Base-by-base conservation (phyloP, 2,329 filamentous ascomycete genomes). In the Paecilomyces fulvus region DNA sequence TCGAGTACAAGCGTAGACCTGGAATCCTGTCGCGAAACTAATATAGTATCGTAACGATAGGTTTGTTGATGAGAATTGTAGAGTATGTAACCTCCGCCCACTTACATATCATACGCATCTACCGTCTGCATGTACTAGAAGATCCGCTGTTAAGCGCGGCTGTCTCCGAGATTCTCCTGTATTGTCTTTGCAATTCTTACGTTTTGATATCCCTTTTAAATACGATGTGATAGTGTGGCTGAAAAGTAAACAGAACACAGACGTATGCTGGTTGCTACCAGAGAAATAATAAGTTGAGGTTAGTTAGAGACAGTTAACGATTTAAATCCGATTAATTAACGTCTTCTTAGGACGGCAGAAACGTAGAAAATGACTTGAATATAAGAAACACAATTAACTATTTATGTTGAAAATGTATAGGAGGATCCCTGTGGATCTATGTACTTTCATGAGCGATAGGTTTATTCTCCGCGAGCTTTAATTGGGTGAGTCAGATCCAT, bases 1-100 rank as follows among this genome's bases (percentile, higher is more conserved):
- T 88, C 85, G 9, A 87, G 68, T 8, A 87, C 84, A 0, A 88
- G 75, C 84, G 71, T 87, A 88, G 49, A 84, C 73, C 58, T 75
- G 61, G 37, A 30, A 14, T 21, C 53, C 20, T 43, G 48, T 50
- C 12, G 14, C n/a, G 51, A 20, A 20, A 3, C 30, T n/a, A 43
- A 30, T 1, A 14, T n/a, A 43, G 11, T 31, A n/a, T 17, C n/a
- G 28, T 7, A 12, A 48, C 28, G 17, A 49, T 23, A 54, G 52
- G 30, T 28, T n/a, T n/a, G n/a, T n/a, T n/a, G n/a, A n/a, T n/a
- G n/a, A n/a, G n/a, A n/a, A n/a, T n/a, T n/a, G n/a, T n/a, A 43
- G 30, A 46, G 17, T 43, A 37, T 25, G 17, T 28, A 48, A 71
- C 70, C 63, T 70, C 59, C 10, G 71, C 67, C 70, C 71, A 74